Base-by-base conservation (phyloP, 2,329 filamentous ascomycete genomes). In the Fusarium kyushuense region DNA sequence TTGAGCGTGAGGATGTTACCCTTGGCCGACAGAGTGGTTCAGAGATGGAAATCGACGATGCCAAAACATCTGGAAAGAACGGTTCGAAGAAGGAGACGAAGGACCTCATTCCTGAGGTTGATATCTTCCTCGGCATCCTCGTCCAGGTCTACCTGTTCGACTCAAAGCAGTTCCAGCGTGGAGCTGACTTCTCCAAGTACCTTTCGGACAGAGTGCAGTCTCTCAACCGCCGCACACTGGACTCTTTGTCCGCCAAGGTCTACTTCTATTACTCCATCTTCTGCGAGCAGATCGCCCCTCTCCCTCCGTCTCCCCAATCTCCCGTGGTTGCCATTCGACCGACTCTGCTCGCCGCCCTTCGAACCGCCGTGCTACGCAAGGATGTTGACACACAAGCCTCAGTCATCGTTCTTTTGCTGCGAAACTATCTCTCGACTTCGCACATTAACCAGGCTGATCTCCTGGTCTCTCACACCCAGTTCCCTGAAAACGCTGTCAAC, bases 261-360 rank as follows among this genome's bases (percentile, higher is more conserved):
- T 99, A 97, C 86, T 98, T 97, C 82, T 99, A 99, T 85, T 97
- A 93, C 82, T 93, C 93, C 25, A 86, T 98, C 74, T 98, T 98
- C 84, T 93, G 91, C 82, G 96, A 99, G 85, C 90, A 96, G 80
- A 87, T 96, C 65, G 88, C 90, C 63, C 94, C 95, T 23, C 88
- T 95, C 67, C 92, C 96, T 43, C 94, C 95, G 25, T 97, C 94
- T 53, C 91, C 93, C 57, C 90, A 93, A 75, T 97, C 94, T 9
- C 91, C 94, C 5, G 89, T 97, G 70, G 92, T 97, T 65, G 86
- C 90, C 40, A 94, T 97, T 75, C 91, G 96, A 62, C 93, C 94
- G 57, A 91, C 90, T 67, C 87, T 99, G 51, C 89, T 99, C 56
- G 90, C 92, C 54, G 95, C 94, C 19, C 89, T 99, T 62, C 89